These are phyloP conservation scores for Sporothrix variecibatus DNA, from an alignment of 2,329 filamentous ascomycete species.

Conservation along the genomic window DNA sequence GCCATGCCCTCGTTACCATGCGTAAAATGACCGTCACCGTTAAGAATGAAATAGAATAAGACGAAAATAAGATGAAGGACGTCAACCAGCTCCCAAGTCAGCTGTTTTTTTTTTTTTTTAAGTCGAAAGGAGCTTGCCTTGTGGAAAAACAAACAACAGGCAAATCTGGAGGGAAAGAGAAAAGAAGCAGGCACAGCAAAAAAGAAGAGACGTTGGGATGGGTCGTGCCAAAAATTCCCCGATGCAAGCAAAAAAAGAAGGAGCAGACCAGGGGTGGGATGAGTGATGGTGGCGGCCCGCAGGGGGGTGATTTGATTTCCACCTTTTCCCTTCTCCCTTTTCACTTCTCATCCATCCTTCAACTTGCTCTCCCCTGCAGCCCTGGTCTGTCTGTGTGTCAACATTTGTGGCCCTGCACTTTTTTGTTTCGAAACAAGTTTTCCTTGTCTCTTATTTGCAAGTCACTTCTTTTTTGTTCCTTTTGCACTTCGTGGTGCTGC, in stretches of 20 bases:
- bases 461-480: not conserved
- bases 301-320: constrained; percentile 10
- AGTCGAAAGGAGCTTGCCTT: not conserved
- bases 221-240: not conserved
- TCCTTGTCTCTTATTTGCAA: not conserved
- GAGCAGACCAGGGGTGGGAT: not conserved
- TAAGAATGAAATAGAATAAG: not conserved
- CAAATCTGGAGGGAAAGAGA: not conserved
- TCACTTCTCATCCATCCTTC: not conserved
- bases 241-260: constrained; percentile 6
- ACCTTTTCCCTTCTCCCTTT: not conserved
- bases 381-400: constrained; percentile 5
- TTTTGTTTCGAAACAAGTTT: constrained; percentile 23
- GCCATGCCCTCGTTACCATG: no score
- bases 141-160: not conserved
- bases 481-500: not conserved
- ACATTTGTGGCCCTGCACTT: constrained; percentile 4
- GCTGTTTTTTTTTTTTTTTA: no score
- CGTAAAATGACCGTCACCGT: no score
- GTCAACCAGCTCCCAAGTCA: not conserved
- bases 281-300: not conserved
- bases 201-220: not conserved
- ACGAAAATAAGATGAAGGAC: not conserved
- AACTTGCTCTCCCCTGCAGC: not conserved
- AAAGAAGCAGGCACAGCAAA: not conserved